Percentiles rank a stretch among this genome's conserved stretches.
phyloP scores from a whole-genome alignment of 331 rosid genomes.

The Ulmus americana region DNA sequence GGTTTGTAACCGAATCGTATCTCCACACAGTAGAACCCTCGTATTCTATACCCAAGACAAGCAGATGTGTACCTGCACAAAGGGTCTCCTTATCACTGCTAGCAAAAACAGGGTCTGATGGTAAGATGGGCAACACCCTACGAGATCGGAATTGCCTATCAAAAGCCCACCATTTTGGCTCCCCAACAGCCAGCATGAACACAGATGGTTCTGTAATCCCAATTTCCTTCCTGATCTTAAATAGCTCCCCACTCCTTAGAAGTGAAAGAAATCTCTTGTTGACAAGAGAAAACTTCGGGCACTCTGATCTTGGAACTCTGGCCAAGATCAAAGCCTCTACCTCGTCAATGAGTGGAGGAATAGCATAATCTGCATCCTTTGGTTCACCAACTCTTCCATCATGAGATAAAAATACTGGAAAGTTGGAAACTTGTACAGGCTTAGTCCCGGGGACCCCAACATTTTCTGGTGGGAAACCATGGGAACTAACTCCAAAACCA shows the following conservation, averaged over 20 bases:
- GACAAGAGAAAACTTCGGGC: slow-evolving; percentile 46
- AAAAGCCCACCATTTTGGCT: slow-evolving; percentile 64
- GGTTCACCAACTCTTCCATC: slow-evolving; percentile 24
- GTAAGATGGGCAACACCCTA: slow-evolving; percentile 53
- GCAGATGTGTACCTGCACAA: slow-evolving; percentile 66
- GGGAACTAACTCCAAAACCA: slow-evolving; percentile 18
- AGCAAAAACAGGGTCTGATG: slow-evolving; percentile 46
- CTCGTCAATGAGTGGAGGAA: slow-evolving; percentile 58
- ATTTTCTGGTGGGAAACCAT: slow-evolving; percentile 22
- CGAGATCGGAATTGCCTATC: slow-evolving; percentile 49
- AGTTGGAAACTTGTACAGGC: background rate
- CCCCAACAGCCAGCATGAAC: slow-evolving; percentile 63
- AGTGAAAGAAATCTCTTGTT: slow-evolving; percentile 52
- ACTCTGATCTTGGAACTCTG: slow-evolving; percentile 61
- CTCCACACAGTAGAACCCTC: slow-evolving; percentile 61
- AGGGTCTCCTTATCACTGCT: slow-evolving; percentile 64
- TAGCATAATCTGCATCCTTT: slow-evolving; percentile 83
- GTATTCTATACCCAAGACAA: slow-evolving; percentile 59
- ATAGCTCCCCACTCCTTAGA: slow-evolving; percentile 54
- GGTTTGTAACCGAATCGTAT: slow-evolving; percentile 37
- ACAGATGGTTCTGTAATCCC: slow-evolving; percentile 61
- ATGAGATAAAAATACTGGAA: slow-evolving; percentile 14
- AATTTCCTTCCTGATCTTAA: slow-evolving; percentile 49
- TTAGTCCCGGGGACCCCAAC: background rate
- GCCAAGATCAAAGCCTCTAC: slow-evolving; percentile 64